Base-by-base conservation (phyloP, 371 early-diverging fungal species). In the Mortierella sp. region DNA sequence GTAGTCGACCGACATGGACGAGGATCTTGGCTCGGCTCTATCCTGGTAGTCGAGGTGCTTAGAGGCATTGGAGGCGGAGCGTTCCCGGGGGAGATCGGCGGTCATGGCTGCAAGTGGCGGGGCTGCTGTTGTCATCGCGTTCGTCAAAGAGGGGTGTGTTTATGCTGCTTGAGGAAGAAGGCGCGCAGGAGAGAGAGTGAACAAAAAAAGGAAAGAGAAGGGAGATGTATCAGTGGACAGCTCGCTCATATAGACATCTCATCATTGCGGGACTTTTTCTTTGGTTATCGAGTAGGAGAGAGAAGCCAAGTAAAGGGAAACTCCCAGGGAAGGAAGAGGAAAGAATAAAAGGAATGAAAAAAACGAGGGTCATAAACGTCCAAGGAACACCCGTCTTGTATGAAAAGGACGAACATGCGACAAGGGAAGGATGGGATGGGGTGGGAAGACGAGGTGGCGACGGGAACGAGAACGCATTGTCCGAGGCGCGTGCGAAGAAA, bases 21-120 rank as follows among this genome's bases (percentile, higher is more conserved):
- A 76, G 19, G 79, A 76, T 55, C 83, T 76, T 26, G 83, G 79
- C 50, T 79, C 79, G 54, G 71, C n/a, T 46, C 77, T 71, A 50
- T 72, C 74, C 48, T 74, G 44, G 61, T 79, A 80, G 28, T 80
- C 80, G 26, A 61, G 10, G 10, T 83, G 83, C 64, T 83, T 79
- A 13, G 83, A 82, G 43, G 83, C 72, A 69, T 69, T 73, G 57
- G 82, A 82, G 0, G 70, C 73, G 31, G 80, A 76, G 16, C 77
- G 76, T 26, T 79, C 76, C 44, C 83, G 57, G 11, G 80, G 73
- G 24, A 77, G 75, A 40, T 83, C 77, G 9, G 73, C 77, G 14
- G 76, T 69, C 64, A 79, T 55, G 37, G 31, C 51, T 14, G 61
- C 44, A 50, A 67, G n/a, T 54, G 83, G 79, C 34, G 82, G 79